Evolutionary conservation across 2,329 filamentous ascomycete genomes (phyloP).

Genomic region (Penicillium sp.): DNA sequence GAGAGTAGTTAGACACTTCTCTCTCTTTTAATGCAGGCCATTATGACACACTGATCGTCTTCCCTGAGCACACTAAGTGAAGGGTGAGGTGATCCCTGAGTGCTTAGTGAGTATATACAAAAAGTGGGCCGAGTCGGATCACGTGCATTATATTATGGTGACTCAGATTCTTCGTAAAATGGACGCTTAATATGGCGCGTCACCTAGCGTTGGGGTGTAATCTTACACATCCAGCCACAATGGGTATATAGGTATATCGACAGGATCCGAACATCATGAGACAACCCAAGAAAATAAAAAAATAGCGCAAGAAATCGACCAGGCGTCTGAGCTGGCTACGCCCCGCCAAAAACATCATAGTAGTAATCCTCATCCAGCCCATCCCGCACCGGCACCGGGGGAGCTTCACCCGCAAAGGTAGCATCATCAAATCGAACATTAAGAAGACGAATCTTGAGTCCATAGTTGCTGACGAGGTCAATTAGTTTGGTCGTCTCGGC

Average conservation of each 20-base stretch:
- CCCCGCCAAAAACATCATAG: conserved; percentile 69
- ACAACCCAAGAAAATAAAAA: conserved; percentile 3
- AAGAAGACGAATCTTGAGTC: conserved; percentile 85
- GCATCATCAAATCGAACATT: conserved; percentile 89
- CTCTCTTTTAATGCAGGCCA: neutral
- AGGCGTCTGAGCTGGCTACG: conserved; percentile 13
- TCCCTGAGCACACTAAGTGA: conserved; percentile 4
- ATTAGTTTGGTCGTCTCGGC: conserved; percentile 91
- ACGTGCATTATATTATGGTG: neutral
- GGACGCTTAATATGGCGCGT: conserved; percentile 5
- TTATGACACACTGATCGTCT: neutral
- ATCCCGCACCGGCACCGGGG: conserved; percentile 76
- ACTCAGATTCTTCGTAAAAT: conserved; percentile 6
- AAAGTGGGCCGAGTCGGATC: neutral
- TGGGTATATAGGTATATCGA: conserved; percentile 7
- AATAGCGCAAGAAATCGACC: neutral
- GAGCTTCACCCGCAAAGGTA: conserved; percentile 67
- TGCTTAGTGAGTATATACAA: conserved; percentile 2
- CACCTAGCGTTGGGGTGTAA: conserved; percentile 8
- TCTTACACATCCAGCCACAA: conserved; percentile 8
- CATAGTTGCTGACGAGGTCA: conserved; percentile 82
- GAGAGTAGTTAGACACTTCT: neutral
- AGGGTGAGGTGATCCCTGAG: conserved; percentile 8
- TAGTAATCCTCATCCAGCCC: conserved; percentile 92
- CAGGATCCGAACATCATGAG: conserved; percentile 5